A percentile compares a stretch with the other conserved stretches of the same genome.
Evolutionary conservation across 2,329 filamentous ascomycete genomes (phyloP).

Genomic region (Aspergillus sp.): DNA sequence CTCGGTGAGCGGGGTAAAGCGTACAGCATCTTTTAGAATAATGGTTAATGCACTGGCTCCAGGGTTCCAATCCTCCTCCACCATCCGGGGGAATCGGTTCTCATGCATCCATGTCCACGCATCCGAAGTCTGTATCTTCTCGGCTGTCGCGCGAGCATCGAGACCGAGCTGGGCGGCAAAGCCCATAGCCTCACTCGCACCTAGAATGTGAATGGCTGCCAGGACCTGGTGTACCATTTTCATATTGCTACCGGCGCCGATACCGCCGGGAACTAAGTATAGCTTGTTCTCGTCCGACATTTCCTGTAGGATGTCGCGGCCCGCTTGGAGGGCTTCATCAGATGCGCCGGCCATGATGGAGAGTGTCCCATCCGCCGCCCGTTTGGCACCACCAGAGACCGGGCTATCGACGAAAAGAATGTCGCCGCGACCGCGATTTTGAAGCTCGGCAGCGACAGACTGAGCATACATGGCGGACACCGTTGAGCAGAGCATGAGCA

Average conservation of each 20-base stretch:
- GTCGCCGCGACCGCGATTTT: constrained; percentile 57
- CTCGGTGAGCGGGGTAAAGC: constrained; percentile 7
- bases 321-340: constrained; percentile 57
- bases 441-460: constrained; percentile 58
- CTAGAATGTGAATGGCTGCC: constrained; percentile 63
- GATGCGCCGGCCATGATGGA: constrained; percentile 72
- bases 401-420: constrained; percentile 69
- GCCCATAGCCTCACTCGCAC: constrained; percentile 60
- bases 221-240: constrained; percentile 66
- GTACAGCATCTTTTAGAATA: constrained; percentile 58
- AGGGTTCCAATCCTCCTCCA: constrained; percentile 54
- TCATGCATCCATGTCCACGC: constrained; percentile 64
- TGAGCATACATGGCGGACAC: constrained; percentile 67
- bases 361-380: constrained; percentile 69
- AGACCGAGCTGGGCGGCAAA: constrained; percentile 59
- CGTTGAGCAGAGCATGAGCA: constrained; percentile 68
- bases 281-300: constrained; percentile 62
- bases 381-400: constrained; percentile 68
- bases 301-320: constrained; percentile 59
- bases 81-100: constrained; percentile 57
- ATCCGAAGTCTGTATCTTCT: constrained; percentile 48
- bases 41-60: constrained; percentile 60
- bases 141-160: constrained; percentile 45
- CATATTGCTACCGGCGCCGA: constrained; percentile 62
- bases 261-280: constrained; percentile 59